phyloP scores from a whole-genome alignment of 1,139 yeast species.

The Wickerhamomyces sp. region DNA sequence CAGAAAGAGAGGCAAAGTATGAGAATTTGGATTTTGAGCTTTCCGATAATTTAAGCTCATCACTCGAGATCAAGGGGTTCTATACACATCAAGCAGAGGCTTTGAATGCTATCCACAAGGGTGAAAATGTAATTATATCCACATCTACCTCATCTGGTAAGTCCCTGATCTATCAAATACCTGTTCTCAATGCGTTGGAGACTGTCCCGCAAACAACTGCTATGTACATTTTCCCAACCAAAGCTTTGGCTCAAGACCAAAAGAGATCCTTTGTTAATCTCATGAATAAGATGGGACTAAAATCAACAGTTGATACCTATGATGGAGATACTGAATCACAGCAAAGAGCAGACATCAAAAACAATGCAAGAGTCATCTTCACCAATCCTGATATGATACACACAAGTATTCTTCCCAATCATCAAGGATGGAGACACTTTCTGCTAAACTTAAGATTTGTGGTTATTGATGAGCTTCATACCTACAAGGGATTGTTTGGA shows the following conservation, averaged over 20 bases:
- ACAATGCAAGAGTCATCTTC: conserved; percentile 71
- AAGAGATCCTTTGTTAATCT: conserved; percentile 66
- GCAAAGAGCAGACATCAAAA: conserved; percentile 48
- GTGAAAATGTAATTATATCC: conserved; percentile 72
- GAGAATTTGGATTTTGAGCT: conserved; percentile 36
- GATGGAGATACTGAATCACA: conserved; percentile 85
- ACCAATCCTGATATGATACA: conserved; percentile 96
- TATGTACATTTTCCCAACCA: conserved; percentile 89
- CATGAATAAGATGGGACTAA: conserved; percentile 40
- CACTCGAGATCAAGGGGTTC: conserved; percentile 46
- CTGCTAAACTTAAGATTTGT: conserved; percentile 60
- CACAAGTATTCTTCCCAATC: conserved; percentile 74
- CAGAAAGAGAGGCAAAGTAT: conserved; percentile 41
- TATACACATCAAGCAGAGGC: conserved; percentile 85
- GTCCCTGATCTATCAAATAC: conserved; percentile 84
- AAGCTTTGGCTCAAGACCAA: conserved; percentile 96
- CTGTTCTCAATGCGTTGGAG: conserved; percentile 54
- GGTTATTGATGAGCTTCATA: conserved; percentile 87
- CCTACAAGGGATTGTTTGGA: conserved; percentile 87
- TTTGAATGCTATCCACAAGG: conserved; percentile 46
- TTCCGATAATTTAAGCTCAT: conserved; percentile 41
- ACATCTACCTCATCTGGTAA: conserved; percentile 97
- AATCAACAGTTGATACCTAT: conserved; percentile 60
- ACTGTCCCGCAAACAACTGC: conserved; percentile 60
- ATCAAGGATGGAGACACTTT: conserved; percentile 68